Conservation (phyloP, 805 yeast genomes). For the Candida manassasensis region DNA sequence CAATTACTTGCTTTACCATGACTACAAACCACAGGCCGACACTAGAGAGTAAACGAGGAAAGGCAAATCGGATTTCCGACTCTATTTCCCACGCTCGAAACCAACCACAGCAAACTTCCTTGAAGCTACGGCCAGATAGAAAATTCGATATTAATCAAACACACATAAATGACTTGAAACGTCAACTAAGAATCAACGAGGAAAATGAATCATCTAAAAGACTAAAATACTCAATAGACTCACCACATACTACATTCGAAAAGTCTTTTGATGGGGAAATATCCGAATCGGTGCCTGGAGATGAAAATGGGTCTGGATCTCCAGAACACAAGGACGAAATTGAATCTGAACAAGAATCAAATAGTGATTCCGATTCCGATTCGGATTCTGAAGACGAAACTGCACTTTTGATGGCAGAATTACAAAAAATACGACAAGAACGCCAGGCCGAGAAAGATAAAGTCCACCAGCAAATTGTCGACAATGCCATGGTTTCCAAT, state of each 20-base stretch:
- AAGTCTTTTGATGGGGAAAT: not conserved
- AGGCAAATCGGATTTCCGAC: conserved; percentile 24
- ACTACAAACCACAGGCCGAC: conserved; percentile 43
- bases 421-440: conserved; percentile 15
- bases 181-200: conserved; percentile 12
- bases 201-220: no score
- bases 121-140: conserved; percentile 29
- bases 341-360: conserved; percentile 4
- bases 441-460: conserved; percentile 11
- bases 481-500: conserved; percentile 9
- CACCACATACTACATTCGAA: not conserved
- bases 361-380: conserved; percentile 8
- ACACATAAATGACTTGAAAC: conserved; percentile 23
- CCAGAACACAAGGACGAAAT: conserved; percentile 1
- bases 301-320: not conserved
- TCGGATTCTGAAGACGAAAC: conserved; percentile 15
- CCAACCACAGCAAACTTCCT: conserved; percentile 25
- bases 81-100: conserved; percentile 34
- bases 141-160: conserved; percentile 5
- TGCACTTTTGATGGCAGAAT: conserved; percentile 15
- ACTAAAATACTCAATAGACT: no score
- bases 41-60: conserved; percentile 37
- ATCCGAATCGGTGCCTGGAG: no score
- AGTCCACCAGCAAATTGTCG: conserved; percentile 5
- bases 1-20: no score